Evolutionary conservation across 129 eudicot species (phyloP), one percentile per base, ranked within the genome.

Genomic region (Tanacetum coccineum): DNA sequence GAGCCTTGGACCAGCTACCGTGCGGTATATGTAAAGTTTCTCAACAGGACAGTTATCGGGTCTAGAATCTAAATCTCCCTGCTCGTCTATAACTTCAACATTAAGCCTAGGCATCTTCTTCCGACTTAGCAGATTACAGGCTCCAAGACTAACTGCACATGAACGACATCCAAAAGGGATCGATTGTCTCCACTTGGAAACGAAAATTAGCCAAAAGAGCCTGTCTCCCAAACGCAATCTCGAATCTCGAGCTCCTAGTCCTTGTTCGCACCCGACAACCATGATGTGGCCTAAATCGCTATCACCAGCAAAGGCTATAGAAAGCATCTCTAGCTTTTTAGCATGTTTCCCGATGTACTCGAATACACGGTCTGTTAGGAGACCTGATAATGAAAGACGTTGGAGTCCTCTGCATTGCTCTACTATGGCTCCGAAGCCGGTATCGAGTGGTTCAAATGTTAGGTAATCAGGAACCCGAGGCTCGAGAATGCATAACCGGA

Each of bases 81-180:
- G 74, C 84, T 88, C 98, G 61, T 92, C 89, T 40, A 93, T 93
- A 11, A 93, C 98, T 76, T 93, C 98, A 17, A 93, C 95, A 65
- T 93, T 93, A 48, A 93, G 88, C 87, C 95, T 74, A 20, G 87
- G 87, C 83, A 86, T 74, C 84, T 78, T 74, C 84, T 78, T 82
- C 87, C 81, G 90, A 46, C 95, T 89, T 36, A 93, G 83, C 75
- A 87, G 70, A 78, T 84, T 88, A 80, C 98, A 93, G 30, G 91
- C 98, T 59, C 95, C 89, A 45, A 70, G 79, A 87, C 96, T 93
- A 28, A 93, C 98, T n/a, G 80, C 81, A 55, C 98, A 93, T 60
- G 98, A n/a, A 81, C 71, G 98, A 93, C 98, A 93, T 93, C 98
- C 98, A 93, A 93, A n/a, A 93, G 98, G 96, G 98, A 93, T 93